A percentile compares a stretch with the other conserved stretches of the same genome.
Evolutionary conservation across 2,329 filamentous ascomycete species (phyloP).

Genomic region (Colletotrichum acutatum): DNA sequence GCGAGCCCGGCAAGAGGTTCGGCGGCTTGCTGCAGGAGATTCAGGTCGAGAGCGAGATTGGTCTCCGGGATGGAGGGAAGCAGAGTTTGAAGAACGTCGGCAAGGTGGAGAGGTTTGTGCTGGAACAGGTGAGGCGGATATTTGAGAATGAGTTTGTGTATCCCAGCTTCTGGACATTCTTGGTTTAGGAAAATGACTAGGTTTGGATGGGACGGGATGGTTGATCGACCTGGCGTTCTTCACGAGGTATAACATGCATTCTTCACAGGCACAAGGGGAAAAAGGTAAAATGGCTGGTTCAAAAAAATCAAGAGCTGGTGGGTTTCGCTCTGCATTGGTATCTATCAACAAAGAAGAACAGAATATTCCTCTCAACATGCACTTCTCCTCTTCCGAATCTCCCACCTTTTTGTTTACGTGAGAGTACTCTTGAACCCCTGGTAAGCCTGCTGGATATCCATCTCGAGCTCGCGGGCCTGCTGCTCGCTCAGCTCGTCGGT

Average conservation of each 20-base stretch:
- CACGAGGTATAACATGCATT: neutral
- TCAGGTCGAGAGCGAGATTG: conserved; percentile 96
- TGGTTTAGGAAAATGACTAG: conserved; percentile 61
- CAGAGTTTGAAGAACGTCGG: conserved; percentile 98
- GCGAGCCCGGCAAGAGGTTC: conserved; percentile 51
- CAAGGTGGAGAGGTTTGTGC: conserved; percentile 96
- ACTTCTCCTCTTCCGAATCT: neutral
- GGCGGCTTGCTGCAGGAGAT: conserved; percentile 92
- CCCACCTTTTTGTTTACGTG: conserved; percentile 49
- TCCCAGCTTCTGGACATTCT: conserved; percentile 97
- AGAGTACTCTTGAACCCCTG: conserved; percentile 90
- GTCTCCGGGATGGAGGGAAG: conserved; percentile 88
- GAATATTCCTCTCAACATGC: neutral
- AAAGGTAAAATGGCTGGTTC: neutral
- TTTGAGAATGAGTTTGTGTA: conserved; percentile 99
- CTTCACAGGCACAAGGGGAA: neutral
- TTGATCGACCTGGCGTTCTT: neutral
- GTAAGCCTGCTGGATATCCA: conserved; percentile 95
- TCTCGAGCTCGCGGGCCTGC: conserved; percentile 87
- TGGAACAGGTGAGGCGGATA: conserved; percentile 95
- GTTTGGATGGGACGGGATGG: neutral
- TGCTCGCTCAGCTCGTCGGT: conserved; percentile 90
- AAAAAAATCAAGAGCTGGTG: neutral
- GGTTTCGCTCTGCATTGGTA: conserved; percentile 12
- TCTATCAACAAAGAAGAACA: conserved; percentile 5